A percentile compares a stretch with the other conserved stretches of the same genome.
phyloP scores from a whole-genome alignment of 75 land plant genomes.

The Isoetes taiwanensis region DNA sequence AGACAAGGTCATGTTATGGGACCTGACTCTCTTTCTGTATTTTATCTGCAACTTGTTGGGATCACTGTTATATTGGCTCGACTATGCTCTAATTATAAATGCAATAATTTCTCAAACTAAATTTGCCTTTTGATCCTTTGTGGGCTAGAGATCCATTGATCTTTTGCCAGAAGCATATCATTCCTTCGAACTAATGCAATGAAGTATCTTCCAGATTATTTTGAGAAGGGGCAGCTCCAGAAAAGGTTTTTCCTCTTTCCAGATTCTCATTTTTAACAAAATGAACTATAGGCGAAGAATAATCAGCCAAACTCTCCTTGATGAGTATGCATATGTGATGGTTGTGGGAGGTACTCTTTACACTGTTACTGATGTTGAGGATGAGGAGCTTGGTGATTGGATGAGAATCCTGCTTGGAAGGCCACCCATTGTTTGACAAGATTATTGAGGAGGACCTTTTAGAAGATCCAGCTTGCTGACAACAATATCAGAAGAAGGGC shows the following conservation, averaged over 20 bases:
- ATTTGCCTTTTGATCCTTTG: no score
- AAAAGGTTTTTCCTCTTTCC: conserved; percentile 98
- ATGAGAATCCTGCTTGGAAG: conserved; percentile 71
- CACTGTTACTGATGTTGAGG: conserved; percentile 91
- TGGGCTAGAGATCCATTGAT: no score
- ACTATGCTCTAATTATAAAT: no score
- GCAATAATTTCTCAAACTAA: no score
- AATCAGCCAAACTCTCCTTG: conserved; percentile 72
- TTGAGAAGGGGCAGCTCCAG: conserved; percentile 77
- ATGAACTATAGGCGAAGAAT: conserved; percentile 90
- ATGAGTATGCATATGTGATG: conserved; percentile 86
- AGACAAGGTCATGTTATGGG: no score
- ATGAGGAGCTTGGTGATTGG: conserved; percentile 94
- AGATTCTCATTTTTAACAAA: conserved; percentile 95
- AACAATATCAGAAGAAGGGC: not conserved
- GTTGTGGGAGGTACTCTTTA: conserved; percentile 71
- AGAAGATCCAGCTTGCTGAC: not conserved
- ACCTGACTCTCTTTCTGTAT: no score
- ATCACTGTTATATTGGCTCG: no score
- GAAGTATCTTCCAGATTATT: conserved; percentile 94
- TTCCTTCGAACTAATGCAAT: conserved; percentile 92
- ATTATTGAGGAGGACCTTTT: conserved; percentile 38
- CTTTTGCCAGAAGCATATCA: conserved; percentile 60
- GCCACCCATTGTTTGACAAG: conserved; percentile 75
- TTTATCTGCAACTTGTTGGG: no score